Percentiles rank a stretch among this genome's conserved stretches.
These are phyloP conservation scores for Calonectria pseudoreteaudii DNA, from an alignment of 2,329 filamentous ascomycete species.

Conservation along the genomic window DNA sequence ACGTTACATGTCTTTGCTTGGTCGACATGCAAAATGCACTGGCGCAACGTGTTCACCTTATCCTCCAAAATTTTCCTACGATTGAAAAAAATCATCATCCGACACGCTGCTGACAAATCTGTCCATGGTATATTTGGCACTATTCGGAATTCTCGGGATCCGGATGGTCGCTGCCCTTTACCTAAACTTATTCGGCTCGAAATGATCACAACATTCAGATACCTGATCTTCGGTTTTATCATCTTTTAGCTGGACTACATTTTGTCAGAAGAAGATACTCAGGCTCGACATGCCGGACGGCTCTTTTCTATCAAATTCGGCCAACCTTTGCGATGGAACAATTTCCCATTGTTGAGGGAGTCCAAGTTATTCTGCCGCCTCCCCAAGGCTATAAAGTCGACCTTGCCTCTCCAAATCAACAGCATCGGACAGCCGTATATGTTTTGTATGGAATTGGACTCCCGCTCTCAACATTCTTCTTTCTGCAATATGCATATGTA, in stretches of 20 bases:
- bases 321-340: background rate
- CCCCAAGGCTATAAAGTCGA: conserved; percentile 45
- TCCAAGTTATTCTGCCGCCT: conserved; percentile 36
- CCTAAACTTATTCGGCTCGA: background rate
- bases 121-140: background rate
- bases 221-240: background rate
- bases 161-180: background rate
- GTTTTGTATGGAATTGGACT: conserved; percentile 37
- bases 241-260: background rate
- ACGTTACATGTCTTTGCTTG: background rate
- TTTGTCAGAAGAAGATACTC: background rate
- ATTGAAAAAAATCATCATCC: background rate
- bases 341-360: conserved; percentile 33
- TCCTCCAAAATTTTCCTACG: background rate
- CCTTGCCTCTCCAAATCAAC: conserved; percentile 42
- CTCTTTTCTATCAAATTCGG: background rate
- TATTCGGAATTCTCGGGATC: background rate
- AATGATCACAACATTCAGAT: background rate
- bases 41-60: background rate
- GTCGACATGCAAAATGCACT: background rate
- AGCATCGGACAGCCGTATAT: conserved; percentile 30
- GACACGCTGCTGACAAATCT: background rate
- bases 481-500: conserved; percentile 42
- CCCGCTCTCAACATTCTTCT: conserved; percentile 25
- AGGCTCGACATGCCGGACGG: background rate